These are phyloP conservation scores for Petunia axillaris DNA, from an alignment of 257 asterid genomes.

Conservation along the genomic window DNA sequence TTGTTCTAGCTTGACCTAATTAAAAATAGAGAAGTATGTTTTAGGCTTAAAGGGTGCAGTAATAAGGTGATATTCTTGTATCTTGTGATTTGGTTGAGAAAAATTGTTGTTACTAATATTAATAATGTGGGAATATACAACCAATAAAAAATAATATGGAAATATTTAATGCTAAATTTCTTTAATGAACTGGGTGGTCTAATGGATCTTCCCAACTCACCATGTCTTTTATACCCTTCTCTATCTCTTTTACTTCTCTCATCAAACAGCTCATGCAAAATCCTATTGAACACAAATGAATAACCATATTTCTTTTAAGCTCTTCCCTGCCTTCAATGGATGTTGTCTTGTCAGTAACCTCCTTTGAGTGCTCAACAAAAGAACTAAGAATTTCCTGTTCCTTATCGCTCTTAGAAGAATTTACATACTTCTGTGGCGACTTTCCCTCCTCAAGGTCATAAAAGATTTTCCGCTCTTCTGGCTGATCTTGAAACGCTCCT, in stretches of 20 bases:
- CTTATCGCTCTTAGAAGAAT: slow-evolving; percentile 24
- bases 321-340: slow-evolving; percentile 21
- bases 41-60: not conserved
- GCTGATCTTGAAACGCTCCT: slow-evolving; percentile 28
- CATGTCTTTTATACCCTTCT: slow-evolving; percentile 34
- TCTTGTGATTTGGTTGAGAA: not conserved
- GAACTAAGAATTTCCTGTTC: slow-evolving; percentile 20
- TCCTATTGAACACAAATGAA: slow-evolving; percentile 20
- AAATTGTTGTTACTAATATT: not conserved
- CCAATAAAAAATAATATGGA: not conserved
- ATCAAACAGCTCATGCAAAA: slow-evolving; percentile 37
- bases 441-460: slow-evolving; percentile 48
- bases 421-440: not conserved
- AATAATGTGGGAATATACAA: not conserved
- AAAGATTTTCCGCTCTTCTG: slow-evolving; percentile 21
- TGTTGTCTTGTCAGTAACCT: slow-evolving; percentile 21
- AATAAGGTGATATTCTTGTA: not conserved
- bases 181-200: not conserved
- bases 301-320: slow-evolving; percentile 22
- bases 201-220: slow-evolving; percentile 35
- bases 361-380: slow-evolving; percentile 28
- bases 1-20: not conserved
- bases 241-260: slow-evolving; percentile 38
- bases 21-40: not conserved
- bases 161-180: not conserved